Conservation (phyloP, 139 green algal species). For the Chlorella vulgaris region DNA sequence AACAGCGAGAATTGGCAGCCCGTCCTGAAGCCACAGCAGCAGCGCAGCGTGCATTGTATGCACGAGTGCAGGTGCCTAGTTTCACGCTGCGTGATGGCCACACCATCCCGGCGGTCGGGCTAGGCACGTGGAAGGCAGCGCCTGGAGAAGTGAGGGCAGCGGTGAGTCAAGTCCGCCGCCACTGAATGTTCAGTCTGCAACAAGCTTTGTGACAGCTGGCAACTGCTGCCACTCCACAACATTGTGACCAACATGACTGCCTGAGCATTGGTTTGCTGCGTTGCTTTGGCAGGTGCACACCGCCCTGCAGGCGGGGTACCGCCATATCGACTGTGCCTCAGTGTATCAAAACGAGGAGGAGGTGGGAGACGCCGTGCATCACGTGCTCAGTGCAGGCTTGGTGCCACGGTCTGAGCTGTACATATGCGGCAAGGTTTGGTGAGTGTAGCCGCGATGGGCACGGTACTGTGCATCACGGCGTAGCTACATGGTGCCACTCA, state of each 20-base stretch:
- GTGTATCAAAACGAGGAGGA: conserved; percentile 62
- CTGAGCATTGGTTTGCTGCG: no score
- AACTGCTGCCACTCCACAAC: no score
- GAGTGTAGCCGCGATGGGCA: not conserved
- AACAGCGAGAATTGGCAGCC: conserved; percentile 25
- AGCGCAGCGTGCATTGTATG: conserved; percentile 20
- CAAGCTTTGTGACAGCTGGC: no score
- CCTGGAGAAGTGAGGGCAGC: conserved; percentile 44
- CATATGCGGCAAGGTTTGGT: conserved; percentile 79
- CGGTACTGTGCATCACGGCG: not conserved
- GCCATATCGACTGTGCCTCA: conserved; percentile 60
- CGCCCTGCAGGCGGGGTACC: conserved; percentile 51
- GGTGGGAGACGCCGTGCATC: conserved; percentile 50
- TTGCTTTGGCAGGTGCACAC: no score
- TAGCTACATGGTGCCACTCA: not conserved
- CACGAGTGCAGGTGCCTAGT: conserved; percentile 4
- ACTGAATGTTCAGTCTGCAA: no score
- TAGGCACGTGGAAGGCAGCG: conserved; percentile 62
- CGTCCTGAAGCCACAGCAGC: not conserved
- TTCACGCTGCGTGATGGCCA: conserved; percentile 33
- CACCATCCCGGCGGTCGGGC: conserved; percentile 42
- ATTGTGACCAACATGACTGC: no score
- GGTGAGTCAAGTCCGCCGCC: no score
- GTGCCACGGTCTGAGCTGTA: conserved; percentile 67
- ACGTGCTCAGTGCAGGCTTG: conserved; percentile 20